These are phyloP conservation scores for Skeletonema costatum DNA, from an alignment of 108 stramenopile species.

Conservation along the genomic window DNA sequence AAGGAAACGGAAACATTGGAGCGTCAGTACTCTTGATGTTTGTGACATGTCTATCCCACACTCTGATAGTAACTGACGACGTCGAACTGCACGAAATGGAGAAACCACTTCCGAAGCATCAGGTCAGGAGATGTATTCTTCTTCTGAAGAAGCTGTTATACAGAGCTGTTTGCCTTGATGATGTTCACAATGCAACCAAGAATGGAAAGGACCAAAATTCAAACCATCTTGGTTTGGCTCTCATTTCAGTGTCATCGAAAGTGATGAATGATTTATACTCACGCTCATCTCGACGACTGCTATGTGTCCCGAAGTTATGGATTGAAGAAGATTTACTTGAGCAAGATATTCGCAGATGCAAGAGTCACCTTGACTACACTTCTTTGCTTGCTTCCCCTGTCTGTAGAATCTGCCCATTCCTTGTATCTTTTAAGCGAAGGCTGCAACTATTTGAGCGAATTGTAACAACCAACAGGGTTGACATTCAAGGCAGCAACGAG, in stretches of 20 bases:
- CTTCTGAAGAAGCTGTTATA: slow-evolving; percentile 78
- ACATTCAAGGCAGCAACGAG: slow-evolving; percentile 63
- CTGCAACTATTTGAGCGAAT: slow-evolving; percentile 86
- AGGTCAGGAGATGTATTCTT: slow-evolving; percentile 76
- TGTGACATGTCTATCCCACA: slow-evolving; percentile 62
- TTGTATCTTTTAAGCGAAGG: slow-evolving; percentile 88
- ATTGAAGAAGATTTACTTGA: slow-evolving; percentile 77
- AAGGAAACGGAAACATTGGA: slow-evolving; percentile 58
- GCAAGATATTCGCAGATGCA: slow-evolving; percentile 67
- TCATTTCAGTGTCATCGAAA: slow-evolving; percentile 61
- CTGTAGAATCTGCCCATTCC: slow-evolving; percentile 77
- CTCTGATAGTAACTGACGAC: slow-evolving; percentile 90
- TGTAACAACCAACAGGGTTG: slow-evolving; percentile 62
- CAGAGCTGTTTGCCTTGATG: slow-evolving; percentile 75
- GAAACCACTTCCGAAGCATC: slow-evolving; percentile 78
- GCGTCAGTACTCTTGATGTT: slow-evolving; percentile 71
- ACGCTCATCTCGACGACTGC: slow-evolving; percentile 80
- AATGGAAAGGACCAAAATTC: slow-evolving; percentile 11
- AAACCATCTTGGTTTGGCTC: slow-evolving; percentile 74
- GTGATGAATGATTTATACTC: slow-evolving; percentile 83
- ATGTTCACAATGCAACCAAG: slow-evolving; percentile 17
- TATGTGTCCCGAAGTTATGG: slow-evolving; percentile 84
- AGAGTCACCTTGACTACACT: slow-evolving; percentile 62
- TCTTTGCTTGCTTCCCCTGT: slow-evolving; percentile 65
- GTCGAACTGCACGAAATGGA: slow-evolving; percentile 87